Conservation (phyloP, 768 basidiomycete species). For the Suillus alpinus region DNA sequence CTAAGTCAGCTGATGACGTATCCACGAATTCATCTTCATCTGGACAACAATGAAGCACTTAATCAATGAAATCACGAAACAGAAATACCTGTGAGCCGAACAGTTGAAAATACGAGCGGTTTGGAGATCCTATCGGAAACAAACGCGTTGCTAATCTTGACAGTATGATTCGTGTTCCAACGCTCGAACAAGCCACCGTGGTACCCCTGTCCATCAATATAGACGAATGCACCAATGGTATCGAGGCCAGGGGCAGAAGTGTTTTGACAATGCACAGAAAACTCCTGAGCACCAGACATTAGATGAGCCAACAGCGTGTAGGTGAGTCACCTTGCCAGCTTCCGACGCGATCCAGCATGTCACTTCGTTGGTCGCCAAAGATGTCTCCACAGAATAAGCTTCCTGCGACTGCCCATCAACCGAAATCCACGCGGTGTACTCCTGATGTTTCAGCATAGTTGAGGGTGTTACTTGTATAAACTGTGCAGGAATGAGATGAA, state of each 20-base stretch:
- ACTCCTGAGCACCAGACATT: conserved; percentile 12
- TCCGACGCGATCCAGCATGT: conserved; percentile 31
- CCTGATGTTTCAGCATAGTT: conserved; percentile 21
- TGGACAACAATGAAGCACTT: conserved; percentile 13
- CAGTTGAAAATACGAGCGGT: conserved; percentile 25
- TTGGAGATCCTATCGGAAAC: conserved; percentile 16
- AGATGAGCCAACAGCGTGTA: not conserved
- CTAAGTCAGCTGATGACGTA: conserved; percentile 10
- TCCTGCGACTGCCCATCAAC: conserved; percentile 27
- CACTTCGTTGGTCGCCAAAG: conserved; percentile 13
- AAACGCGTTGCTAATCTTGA: not conserved
- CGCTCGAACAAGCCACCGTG: conserved; percentile 9
- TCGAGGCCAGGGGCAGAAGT: not conserved
- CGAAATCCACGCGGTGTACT: conserved; percentile 25
- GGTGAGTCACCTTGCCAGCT: conserved; percentile 19
- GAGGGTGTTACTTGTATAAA: not conserved
- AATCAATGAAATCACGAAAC: not conserved
- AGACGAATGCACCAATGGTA: not conserved
- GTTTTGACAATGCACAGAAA: conserved; percentile 21
- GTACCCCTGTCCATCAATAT: conserved; percentile 19
- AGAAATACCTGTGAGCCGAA: conserved; percentile 27
- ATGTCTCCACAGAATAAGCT: conserved; percentile 22
- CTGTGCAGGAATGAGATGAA: not conserved
- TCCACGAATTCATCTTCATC: conserved; percentile 26
- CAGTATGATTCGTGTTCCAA: not conserved